Evolutionary conservation across 1,284 basidiomycete genomes (phyloP).

Genomic region (Microbotryum violaceum): DNA sequence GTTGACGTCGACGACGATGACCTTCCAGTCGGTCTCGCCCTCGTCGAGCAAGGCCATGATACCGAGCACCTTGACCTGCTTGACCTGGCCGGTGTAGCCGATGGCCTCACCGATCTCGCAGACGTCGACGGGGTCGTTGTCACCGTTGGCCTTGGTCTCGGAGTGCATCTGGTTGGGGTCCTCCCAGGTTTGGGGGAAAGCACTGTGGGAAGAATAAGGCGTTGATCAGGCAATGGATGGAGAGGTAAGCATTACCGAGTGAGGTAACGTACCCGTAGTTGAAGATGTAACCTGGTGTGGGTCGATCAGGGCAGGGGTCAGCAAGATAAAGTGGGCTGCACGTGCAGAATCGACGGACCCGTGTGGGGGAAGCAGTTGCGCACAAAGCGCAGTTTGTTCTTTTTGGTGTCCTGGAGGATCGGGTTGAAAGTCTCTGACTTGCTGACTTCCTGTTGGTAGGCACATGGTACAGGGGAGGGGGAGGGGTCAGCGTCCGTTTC

Average conservation of each 20-base stretch:
- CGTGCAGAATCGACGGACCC: conserved; percentile 54
- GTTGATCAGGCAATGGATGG: neutral
- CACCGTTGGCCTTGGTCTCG: conserved; percentile 98
- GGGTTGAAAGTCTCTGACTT: conserved; percentile 98
- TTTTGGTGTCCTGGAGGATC: conserved; percentile 98
- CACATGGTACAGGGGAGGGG: neutral
- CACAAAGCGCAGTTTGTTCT: conserved; percentile 91
- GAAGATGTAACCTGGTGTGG: conserved; percentile 56
- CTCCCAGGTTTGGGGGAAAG: conserved; percentile 99
- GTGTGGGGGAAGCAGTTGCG: conserved; percentile 99
- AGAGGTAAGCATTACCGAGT: neutral
- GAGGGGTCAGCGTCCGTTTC: neutral
- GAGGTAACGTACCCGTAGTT: conserved; percentile 61
- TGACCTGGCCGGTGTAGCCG: conserved; percentile 94
- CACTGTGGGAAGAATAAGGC: conserved; percentile 40
- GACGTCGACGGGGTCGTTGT: conserved; percentile 99
- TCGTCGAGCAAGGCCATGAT: conserved; percentile 99
- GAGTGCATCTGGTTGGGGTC: conserved; percentile 80
- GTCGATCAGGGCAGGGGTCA: neutral
- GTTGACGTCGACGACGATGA: conserved; percentile 92
- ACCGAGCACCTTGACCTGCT: conserved; percentile 99
- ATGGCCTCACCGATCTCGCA: conserved; percentile 99
- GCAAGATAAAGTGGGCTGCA: no score
- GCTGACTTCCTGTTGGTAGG: conserved; percentile 85
- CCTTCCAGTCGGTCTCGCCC: conserved; percentile 98